Percentiles rank a stretch among this genome's conserved stretches.
phyloP scores from a whole-genome alignment of 805 yeast species.

The Teunomyces tritomae region DNA sequence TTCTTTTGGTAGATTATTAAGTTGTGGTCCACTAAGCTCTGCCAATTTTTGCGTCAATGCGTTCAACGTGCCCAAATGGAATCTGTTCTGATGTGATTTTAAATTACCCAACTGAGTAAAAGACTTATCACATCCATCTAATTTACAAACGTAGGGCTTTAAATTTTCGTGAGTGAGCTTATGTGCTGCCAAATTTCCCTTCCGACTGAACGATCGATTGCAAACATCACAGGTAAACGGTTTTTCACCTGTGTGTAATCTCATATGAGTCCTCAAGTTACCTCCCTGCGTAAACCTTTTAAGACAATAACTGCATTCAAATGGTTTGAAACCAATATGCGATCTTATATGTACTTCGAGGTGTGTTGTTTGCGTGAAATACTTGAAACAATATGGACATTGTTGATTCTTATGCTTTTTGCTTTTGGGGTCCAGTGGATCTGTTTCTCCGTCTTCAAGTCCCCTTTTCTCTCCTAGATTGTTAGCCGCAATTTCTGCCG shows the following conservation, averaged over 20 bases:
- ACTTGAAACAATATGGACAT: conserved; percentile 75
- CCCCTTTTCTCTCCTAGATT: conserved; percentile 8
- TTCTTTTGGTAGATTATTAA: conserved; percentile 50
- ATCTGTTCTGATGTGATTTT: conserved; percentile 91
- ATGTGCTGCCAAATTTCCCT: conserved; percentile 91
- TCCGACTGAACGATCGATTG: conserved; percentile 74
- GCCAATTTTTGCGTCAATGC: conserved; percentile 66
- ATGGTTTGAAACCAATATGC: conserved; percentile 85
- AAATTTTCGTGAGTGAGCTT: conserved; percentile 73
- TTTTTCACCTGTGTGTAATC: conserved; percentile 89
- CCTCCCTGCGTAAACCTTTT: conserved; percentile 90
- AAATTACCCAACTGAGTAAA: conserved; percentile 91
- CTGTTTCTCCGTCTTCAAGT: conserved; percentile 18
- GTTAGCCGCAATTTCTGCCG: conserved; percentile 11
- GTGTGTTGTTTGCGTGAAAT: conserved; percentile 87
- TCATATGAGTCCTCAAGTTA: conserved; percentile 76
- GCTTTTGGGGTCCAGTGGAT: conserved; percentile 16
- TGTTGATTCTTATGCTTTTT: conserved; percentile 53
- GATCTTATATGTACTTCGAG: conserved; percentile 85
- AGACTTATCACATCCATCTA: conserved; percentile 78
- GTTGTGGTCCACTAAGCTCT: conserved; percentile 48
- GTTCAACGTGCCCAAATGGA: conserved; percentile 72
- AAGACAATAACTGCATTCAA: conserved; percentile 72
- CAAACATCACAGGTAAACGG: conserved; percentile 83
- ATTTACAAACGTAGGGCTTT: conserved; percentile 75